phyloP scores from a whole-genome alignment of 192 early-diverging fungal genomes.

The Diversispora epigaea region DNA sequence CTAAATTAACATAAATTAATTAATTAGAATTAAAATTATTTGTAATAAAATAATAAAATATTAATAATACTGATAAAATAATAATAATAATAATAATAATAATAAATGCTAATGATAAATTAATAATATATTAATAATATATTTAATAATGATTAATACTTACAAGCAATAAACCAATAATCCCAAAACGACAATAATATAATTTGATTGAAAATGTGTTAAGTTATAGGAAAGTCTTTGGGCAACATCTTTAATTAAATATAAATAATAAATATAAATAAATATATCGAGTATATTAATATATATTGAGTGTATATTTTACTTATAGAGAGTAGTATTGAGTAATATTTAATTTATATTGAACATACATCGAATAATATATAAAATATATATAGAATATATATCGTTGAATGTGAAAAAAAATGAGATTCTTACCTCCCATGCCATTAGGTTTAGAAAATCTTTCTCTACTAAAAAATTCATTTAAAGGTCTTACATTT shows the following conservation, averaged over 20 bases:
- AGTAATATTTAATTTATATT: too few species aligned
- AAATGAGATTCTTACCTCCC: slow-evolving; percentile 35
- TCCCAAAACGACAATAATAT: slow-evolving; percentile 55
- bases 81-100: too few species aligned
- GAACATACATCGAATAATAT: not conserved
- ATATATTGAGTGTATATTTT: too few species aligned
- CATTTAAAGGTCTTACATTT: slow-evolving; percentile 47
- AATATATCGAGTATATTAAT: too few species aligned
- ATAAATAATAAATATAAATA: too few species aligned
- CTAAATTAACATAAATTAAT: slow-evolving; percentile 28
- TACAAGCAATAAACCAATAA: slow-evolving; percentile 59
- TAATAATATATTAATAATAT: too few species aligned
- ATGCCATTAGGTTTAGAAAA: slow-evolving; percentile 48
- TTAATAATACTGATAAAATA: too few species aligned
- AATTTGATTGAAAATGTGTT: slow-evolving; percentile 60
- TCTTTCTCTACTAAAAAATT: slow-evolving; percentile 61
- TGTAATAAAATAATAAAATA: not conserved
- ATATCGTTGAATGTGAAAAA: not conserved
- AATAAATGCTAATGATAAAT: too few species aligned
- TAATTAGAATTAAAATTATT: not conserved
- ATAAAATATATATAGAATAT: not conserved
- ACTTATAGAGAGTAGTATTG: too few species aligned
- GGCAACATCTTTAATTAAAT: slow-evolving; percentile 34
- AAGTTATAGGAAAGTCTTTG: slow-evolving; percentile 56
- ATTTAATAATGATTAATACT: slow-evolving; percentile 13